Percentiles rank a stretch among this genome's conserved stretches.
phyloP scores from a whole-genome alignment of 371 early-diverging fungal species.

The Cokeromyces recurvatus region DNA sequence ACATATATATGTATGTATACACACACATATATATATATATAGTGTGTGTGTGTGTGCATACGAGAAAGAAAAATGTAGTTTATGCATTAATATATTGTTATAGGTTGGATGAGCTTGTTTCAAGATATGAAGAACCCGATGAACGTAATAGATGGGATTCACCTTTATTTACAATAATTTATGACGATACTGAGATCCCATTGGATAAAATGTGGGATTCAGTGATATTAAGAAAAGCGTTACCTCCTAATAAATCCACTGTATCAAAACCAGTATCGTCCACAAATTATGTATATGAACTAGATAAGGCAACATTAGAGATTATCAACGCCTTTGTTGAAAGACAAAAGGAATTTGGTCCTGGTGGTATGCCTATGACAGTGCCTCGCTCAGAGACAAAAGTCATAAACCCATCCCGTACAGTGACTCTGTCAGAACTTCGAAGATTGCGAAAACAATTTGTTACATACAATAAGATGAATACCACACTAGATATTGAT shows the following conservation, averaged over 20 bases:
- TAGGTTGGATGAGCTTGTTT: slow-evolving; percentile 80
- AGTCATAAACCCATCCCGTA: slow-evolving; percentile 69
- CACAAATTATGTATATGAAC: slow-evolving; percentile 86
- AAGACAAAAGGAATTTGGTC: slow-evolving; percentile 67
- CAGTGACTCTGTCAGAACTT: slow-evolving; percentile 76
- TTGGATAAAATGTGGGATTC: slow-evolving; percentile 74
- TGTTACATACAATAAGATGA: slow-evolving; percentile 81
- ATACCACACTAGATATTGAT: slow-evolving; percentile 62
- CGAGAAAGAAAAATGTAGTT: not conserved
- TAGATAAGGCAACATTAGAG: slow-evolving; percentile 79
- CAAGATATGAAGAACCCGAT: slow-evolving; percentile 95
- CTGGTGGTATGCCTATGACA: slow-evolving; percentile 56
- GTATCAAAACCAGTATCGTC: slow-evolving; percentile 83
- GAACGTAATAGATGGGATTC: slow-evolving; percentile 91
- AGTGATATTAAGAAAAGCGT: slow-evolving; percentile 68
- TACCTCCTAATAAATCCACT: slow-evolving; percentile 82
- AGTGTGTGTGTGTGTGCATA: no score
- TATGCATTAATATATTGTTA: not conserved
- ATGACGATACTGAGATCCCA: slow-evolving; percentile 62
- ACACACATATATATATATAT: no score
- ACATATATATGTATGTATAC: no score
- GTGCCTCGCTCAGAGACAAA: slow-evolving; percentile 55
- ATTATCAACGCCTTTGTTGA: slow-evolving; percentile 77
- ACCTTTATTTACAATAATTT: slow-evolving; percentile 84
- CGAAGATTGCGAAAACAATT: slow-evolving; percentile 81